Evolutionary conservation across 2,329 filamentous ascomycete species (phyloP).

Genomic region (Daldinia sp.): DNA sequence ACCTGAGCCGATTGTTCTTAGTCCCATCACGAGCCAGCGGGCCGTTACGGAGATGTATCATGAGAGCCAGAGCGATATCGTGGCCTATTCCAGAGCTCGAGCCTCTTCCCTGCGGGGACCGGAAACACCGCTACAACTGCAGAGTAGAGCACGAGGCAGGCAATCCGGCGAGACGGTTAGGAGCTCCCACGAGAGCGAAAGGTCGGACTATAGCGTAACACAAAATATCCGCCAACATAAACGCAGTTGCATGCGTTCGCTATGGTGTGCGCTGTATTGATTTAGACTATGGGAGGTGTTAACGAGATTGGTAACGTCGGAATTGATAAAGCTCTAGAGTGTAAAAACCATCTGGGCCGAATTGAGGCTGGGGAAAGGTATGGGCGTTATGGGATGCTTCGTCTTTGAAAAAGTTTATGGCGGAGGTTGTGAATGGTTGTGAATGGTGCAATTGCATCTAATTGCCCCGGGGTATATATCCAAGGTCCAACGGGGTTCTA

Average conservation of each 20-base stretch:
- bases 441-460: background rate
- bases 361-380: background rate
- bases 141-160: constrained; percentile 6
- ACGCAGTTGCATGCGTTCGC: background rate
- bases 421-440: background rate
- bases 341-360: background rate
- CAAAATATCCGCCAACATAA: background rate
- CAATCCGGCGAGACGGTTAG: constrained; percentile 10
- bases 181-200: constrained; percentile 4
- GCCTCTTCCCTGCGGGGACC: background rate
- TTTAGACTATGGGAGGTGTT: background rate
- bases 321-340: background rate
- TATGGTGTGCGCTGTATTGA: constrained; percentile 8
- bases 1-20: background rate
- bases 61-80: constrained; percentile 15
- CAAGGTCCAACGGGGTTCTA: background rate
- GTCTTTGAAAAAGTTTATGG: background rate
- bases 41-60: constrained; percentile 23
- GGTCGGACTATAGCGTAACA: background rate
- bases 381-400: background rate
- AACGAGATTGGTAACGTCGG: background rate
- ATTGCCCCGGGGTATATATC: background rate
- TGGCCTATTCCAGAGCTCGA: background rate
- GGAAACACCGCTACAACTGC: background rate
- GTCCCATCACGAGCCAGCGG: constrained; percentile 7